Percentiles rank a stretch among this genome's conserved stretches.
These are phyloP conservation scores for Clathrospora elynae DNA, from an alignment of 2,329 filamentous ascomycete genomes.

Conservation along the genomic window DNA sequence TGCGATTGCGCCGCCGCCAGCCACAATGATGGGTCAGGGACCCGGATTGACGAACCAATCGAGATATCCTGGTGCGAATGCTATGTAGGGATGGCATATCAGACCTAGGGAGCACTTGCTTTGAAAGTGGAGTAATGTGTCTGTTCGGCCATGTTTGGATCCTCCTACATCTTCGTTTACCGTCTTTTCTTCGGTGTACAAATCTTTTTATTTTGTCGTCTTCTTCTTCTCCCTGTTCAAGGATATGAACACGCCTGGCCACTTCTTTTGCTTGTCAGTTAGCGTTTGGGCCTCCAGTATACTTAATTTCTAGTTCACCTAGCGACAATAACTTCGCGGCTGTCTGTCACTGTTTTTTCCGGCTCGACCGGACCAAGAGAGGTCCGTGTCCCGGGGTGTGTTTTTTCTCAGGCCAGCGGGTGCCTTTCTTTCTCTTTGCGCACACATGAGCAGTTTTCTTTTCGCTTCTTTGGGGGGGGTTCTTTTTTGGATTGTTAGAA, in stretches of 20 bases:
- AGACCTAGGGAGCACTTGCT: background rate
- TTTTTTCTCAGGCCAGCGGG: background rate
- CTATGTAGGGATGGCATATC: constrained; percentile 31
- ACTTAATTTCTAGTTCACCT: constrained; percentile 14
- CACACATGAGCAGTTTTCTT: no score
- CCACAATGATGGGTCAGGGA: constrained; percentile 33
- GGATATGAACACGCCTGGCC: constrained; percentile 3
- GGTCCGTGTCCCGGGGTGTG: background rate
- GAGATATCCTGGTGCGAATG: constrained; percentile 42
- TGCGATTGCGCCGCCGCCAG: constrained; percentile 33
- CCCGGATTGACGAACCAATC: constrained; percentile 38
- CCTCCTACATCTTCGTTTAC: no score
- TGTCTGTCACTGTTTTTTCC: background rate
- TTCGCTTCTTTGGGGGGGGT: no score
- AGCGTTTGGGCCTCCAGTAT: constrained; percentile 2
- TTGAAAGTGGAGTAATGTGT: no score
- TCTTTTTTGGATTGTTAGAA: no score
- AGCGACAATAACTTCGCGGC: background rate
- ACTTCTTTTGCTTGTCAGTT: background rate
- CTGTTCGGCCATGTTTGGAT: no score
- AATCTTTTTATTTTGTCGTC: constrained; percentile 1
- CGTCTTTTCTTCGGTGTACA: constrained; percentile 5
- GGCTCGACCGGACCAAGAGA: constrained; percentile 6
- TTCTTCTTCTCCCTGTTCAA: no score
- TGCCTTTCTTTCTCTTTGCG: background rate